Evolutionary conservation across 192 early-diverging fungal genomes (phyloP), one percentile per base, ranked within the genome.

Genomic region (Endogone sp.): DNA sequence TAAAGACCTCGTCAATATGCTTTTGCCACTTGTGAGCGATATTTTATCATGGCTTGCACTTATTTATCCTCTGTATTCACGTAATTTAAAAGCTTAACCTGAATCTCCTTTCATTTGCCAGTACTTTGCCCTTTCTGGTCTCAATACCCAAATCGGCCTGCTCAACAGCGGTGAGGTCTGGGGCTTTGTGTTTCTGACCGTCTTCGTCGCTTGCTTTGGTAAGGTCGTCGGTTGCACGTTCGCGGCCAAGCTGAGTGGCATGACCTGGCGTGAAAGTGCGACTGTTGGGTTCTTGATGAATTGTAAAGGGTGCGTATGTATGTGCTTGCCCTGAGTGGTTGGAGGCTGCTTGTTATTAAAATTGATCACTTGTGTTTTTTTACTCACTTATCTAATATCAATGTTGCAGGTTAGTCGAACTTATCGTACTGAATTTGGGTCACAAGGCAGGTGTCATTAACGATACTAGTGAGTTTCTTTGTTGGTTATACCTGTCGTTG

Each of bases 391-490:
- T 65, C 65, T 59, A 54, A 13, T 29, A 75, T 77, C 59, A 21
- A 24, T 37, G 60, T 59, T 64, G 22, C 64, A 89, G 92, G 56
- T 82, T 98, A 28, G 94, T 98, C 23, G 96, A 98, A 75, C 82
- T 98, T 6, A 97, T 97, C 66, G 94, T 98, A 29, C 85, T 98
- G 8, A 98, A 98, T 78, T 88, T 98, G 66, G 95, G 96, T 11
- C 81, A 91, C 67, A 80, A 92, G 37, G 92, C 94, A 2, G 86
- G 87, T 8, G 92, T 97, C 24, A 90, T 98, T 61, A 89, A 90
- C 56, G 86, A 86, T 64, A n/a, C n/a, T n/a, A n/a, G n/a, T n/a
- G n/a, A n/a, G n/a, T n/a, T n/a, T n/a, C 71, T 73, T 63, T 61
- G 71, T 77, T 70, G 44, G 72, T 44, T 60, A 69, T 73, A 24